phyloP scores from a whole-genome alignment of 108 stramenopile species.

The Skeletonema potamos region DNA sequence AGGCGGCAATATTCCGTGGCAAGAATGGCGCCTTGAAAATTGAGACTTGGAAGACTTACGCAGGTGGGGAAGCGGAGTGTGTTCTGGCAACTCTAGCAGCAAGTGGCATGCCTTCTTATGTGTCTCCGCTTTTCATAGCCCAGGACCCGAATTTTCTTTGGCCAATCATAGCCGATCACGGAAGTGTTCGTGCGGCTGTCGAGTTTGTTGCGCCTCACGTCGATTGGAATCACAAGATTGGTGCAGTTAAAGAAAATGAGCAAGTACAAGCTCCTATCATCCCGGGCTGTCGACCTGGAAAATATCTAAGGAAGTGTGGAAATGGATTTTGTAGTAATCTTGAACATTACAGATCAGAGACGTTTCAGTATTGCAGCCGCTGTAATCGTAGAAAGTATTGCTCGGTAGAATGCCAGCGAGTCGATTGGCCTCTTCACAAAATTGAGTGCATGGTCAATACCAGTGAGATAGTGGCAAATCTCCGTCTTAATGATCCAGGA shows the following conservation, averaged over 20 bases:
- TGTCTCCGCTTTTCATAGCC: slow-evolving; percentile 15
- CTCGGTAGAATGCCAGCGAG: background rate
- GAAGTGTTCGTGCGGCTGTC: slow-evolving; percentile 9
- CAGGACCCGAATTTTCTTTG: slow-evolving; percentile 13
- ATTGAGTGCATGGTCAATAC: background rate
- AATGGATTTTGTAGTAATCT: slow-evolving; percentile 10
- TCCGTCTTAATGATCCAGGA: background rate
- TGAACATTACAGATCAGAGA: background rate
- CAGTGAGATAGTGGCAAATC: background rate
- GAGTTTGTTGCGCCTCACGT: slow-evolving; percentile 14
- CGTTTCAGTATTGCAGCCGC: background rate
- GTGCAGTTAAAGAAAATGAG: background rate
- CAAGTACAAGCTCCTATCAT: slow-evolving; percentile 4
- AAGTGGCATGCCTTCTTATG: background rate
- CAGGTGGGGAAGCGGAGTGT: slow-evolving; percentile 4
- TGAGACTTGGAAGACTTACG: slow-evolving; percentile 11
- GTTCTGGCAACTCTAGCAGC: slow-evolving; percentile 7
- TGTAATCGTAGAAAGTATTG: slow-evolving; percentile 12
- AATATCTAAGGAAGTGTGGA: slow-evolving; percentile 11
- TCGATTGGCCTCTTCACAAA: slow-evolving; percentile 21
- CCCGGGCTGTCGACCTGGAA: slow-evolving; percentile 10
- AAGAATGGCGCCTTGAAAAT: background rate
- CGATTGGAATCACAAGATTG: slow-evolving; percentile 11
- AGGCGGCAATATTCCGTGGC: background rate
- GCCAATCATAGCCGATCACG: slow-evolving; percentile 6